phyloP scores from a whole-genome alignment of 2,329 filamentous ascomycete species.

The Parafenestella ontariensis region DNA sequence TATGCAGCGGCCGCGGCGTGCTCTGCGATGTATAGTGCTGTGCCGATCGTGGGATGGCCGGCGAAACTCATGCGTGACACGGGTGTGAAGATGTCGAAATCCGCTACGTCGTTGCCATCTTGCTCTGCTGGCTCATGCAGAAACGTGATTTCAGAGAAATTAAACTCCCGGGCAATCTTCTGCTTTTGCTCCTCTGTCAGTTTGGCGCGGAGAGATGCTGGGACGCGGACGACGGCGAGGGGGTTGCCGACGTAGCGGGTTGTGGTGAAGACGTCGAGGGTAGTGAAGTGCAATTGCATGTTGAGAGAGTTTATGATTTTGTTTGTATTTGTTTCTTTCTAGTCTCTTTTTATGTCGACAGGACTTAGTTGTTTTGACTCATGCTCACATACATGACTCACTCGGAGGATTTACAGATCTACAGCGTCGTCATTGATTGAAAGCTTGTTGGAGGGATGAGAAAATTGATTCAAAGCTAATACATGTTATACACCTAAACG shows the following conservation, averaged over 20 bases:
- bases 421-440: not conserved
- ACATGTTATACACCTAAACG: not conserved
- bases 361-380: too few species aligned
- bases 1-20: conserved; percentile 21
- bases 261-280: conserved; percentile 56
- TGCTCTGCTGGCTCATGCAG: conserved; percentile 49
- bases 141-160: conserved; percentile 63
- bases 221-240: conserved; percentile 59
- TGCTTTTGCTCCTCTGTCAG: conserved; percentile 59
- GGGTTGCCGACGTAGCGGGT: conserved; percentile 59
- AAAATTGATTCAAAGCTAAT: not conserved
- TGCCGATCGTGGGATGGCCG: conserved; percentile 64
- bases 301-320: too few species aligned
- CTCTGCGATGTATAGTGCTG: conserved; percentile 54
- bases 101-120: conserved; percentile 15
- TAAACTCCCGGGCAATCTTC: conserved; percentile 62
- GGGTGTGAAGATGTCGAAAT: conserved; percentile 61
- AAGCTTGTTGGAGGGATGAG: too few species aligned
- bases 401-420: not conserved
- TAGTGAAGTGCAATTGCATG: conserved; percentile 43
- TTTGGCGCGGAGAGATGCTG: conserved; percentile 41
- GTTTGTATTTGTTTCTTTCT: not conserved
- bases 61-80: conserved; percentile 61
- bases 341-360: not conserved
- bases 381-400: not conserved